Conservation (phyloP, 2,329 filamentous ascomycete species). For the Nemania bipapillata region DNA sequence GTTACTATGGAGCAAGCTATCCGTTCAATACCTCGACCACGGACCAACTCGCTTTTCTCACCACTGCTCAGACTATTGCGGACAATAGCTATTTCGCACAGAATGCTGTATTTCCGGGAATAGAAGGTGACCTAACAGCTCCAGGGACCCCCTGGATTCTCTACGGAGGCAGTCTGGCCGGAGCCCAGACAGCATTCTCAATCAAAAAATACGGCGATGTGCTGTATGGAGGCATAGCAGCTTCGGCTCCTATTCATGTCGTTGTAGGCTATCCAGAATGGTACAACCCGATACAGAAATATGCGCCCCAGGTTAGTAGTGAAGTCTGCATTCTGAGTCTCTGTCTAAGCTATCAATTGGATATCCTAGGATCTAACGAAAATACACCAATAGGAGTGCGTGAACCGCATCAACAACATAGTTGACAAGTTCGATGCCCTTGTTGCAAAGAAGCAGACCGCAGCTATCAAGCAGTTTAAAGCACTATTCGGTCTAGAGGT, state of each 20-base stretch:
- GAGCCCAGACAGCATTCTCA: constrained; percentile 54
- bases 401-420: constrained; percentile 61
- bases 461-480: constrained; percentile 59
- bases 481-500: constrained; percentile 59
- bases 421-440: constrained; percentile 62
- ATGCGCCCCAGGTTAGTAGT: constrained; percentile 53
- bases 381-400: constrained; percentile 53
- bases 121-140: constrained; percentile 56
- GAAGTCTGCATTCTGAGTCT: background rate
- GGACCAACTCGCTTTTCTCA: constrained; percentile 61
- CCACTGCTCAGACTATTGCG: constrained; percentile 64
- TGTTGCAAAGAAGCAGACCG: constrained; percentile 55
- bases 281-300: constrained; percentile 63
- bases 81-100: constrained; percentile 64
- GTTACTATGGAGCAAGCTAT: constrained; percentile 62
- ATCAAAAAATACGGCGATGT: constrained; percentile 59
- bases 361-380: background rate
- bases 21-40: constrained; percentile 61
- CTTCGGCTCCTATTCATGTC: constrained; percentile 57
- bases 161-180: constrained; percentile 50
- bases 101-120: constrained; percentile 58
- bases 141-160: constrained; percentile 55
- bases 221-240: constrained; percentile 61
- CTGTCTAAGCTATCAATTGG: background rate
- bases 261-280: constrained; percentile 60